Percentiles rank a stretch among this genome's conserved stretches.
These are phyloP conservation scores for Oryza brachyantha DNA, from an alignment of 176 grass and related monocot genomes.

Conservation along the genomic window DNA sequence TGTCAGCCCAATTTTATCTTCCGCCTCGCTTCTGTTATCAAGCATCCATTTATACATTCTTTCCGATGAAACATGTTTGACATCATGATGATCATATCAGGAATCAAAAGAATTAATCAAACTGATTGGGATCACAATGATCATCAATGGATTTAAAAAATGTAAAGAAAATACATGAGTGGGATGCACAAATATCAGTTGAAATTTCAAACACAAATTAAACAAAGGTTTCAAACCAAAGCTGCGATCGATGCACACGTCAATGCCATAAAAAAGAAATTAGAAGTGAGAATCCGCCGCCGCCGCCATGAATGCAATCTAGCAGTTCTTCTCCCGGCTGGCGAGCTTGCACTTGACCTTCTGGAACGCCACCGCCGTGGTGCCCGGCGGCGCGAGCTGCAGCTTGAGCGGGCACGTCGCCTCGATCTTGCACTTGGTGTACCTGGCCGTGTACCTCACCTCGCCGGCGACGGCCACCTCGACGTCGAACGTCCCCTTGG, in stretches of 20 bases:
- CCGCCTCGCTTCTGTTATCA: neutral
- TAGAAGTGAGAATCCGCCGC: neutral
- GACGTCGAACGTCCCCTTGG: constrained; percentile 33
- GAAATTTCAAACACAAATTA: neutral
- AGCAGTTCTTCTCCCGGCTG: constrained; percentile 9
- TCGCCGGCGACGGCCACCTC: constrained; percentile 27
- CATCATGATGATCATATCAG: neutral
- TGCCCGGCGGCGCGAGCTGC: constrained; percentile 22
- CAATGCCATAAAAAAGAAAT: neutral
- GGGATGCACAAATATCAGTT: neutral
- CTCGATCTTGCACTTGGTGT: constrained; percentile 26
- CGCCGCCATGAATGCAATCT: no score
- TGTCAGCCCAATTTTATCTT: neutral
- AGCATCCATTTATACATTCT: neutral
- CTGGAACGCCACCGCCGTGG: neutral
- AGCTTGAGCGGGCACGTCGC: constrained; percentile 36
- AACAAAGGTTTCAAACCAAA: neutral
- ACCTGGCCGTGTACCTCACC: constrained; percentile 11
- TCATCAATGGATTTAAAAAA: neutral
- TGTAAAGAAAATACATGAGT: neutral
- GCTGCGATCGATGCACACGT: neutral
- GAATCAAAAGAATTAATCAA: no score
- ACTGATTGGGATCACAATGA: no score
- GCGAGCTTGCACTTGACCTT: constrained; percentile 24
- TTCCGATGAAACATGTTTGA: neutral